Evolutionary conservation across 2,329 filamentous ascomycete species (phyloP), one percentile per base, ranked within the genome.

Genomic region (Aspergillus sclerotialis): DNA sequence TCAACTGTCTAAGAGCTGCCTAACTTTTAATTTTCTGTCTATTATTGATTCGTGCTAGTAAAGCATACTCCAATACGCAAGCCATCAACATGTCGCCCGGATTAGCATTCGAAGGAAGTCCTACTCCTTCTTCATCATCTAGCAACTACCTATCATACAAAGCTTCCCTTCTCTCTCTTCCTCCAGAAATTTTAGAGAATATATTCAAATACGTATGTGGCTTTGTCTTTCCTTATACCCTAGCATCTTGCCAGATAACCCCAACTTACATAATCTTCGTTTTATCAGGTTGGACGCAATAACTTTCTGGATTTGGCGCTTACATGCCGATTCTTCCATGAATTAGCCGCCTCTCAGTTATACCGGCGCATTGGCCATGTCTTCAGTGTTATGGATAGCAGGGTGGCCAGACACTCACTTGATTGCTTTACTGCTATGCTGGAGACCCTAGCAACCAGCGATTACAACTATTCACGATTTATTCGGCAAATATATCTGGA

Each of bases 391-490:
- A 70, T 76, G 33, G 73, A 78, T 44, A 71, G 75, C 37, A 52
- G 63, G 1, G 56, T 55, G 25, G 71, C 67, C 45, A 73, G 76
- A 30, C 68, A 64, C 0, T 65, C 68, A n/a, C 70, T 76, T 31
- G 75, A 79, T 44, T 66, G 69, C 4, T 65, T 81, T 21, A 73
- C 76, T 2, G 67, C 67, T 14, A 72, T 75, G 3, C 65, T 82
- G 30, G 71, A 80, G 36, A 80, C 77, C 4, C 72, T 82, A 35
- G 73, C 70, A 18, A 75, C 75, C 0, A 80, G 76, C 62, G 69
- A 78, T 18, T 79, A 80, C 58, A 66, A 80, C 55, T 80, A 81
- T 58, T 74, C 73, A 16, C 60, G 69, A 42, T 70, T 78, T 48
- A 58, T 81, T 18, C 67, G 67, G 40, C 68, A 74, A 36, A 59